A percentile compares a stretch with the other conserved stretches of the same genome.
Conservation (phyloP, 1,139 yeast genomes). For the Hansenula lynferdii region DNA sequence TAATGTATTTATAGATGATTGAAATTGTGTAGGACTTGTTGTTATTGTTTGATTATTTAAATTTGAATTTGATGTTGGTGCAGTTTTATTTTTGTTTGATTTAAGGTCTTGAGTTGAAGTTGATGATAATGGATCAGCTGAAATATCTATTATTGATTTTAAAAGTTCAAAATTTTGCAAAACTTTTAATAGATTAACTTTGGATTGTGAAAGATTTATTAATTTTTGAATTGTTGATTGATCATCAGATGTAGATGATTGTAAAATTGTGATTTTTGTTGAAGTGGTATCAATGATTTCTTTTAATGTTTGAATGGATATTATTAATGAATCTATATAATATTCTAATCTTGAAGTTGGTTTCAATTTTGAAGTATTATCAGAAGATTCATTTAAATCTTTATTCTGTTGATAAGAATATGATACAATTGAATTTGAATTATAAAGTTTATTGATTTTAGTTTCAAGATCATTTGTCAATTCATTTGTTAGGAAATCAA, state of each 20-base stretch:
- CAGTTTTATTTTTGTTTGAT: constrained; percentile 8
- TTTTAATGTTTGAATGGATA: constrained; percentile 51
- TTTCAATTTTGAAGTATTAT: constrained; percentile 16
- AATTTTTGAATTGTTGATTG: constrained; percentile 34
- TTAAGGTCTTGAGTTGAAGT: background rate
- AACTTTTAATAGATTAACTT: constrained; percentile 40
- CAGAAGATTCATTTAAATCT: constrained; percentile 3
- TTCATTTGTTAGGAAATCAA: constrained; percentile 59
- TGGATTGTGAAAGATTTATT: constrained; percentile 38
- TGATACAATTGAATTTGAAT: constrained; percentile 35
- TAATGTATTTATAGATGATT: constrained; percentile 34
- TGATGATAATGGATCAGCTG: constrained; percentile 8
- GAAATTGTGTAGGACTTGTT: constrained; percentile 32
- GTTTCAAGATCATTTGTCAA: constrained; percentile 46
- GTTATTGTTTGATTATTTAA: constrained; percentile 10
- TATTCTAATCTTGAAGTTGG: constrained; percentile 55
- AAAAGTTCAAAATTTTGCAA: constrained; percentile 40
- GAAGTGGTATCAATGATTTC: constrained; percentile 35
- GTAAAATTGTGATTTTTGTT: constrained; percentile 6
- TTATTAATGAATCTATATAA: constrained; percentile 53
- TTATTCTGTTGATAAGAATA: constrained; percentile 19
- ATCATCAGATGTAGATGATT: constrained; percentile 6
- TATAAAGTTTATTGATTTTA: constrained; percentile 40
- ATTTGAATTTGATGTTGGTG: constrained; percentile 16
- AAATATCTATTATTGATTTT: constrained; percentile 29